These are phyloP conservation scores for Heliamphora ciliata DNA, from an alignment of 179 eudicot genomes.

Conservation along the genomic window DNA sequence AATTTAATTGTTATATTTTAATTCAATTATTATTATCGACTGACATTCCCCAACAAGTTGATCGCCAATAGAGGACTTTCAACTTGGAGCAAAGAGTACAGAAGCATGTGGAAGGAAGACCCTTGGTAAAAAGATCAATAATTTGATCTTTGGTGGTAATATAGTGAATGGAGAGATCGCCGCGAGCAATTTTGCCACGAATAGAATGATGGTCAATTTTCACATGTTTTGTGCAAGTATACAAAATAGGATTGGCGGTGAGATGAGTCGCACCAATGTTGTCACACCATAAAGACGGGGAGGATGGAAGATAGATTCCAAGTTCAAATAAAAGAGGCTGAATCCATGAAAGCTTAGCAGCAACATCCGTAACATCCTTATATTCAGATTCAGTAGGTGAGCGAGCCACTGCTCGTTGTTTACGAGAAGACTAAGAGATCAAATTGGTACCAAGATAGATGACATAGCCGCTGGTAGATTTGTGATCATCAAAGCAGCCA, in stretches of 20 bases:
- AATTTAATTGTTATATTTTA: no score
- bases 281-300: constrained; percentile 8
- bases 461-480: background rate
- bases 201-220: background rate
- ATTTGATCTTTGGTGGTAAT: background rate
- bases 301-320: background rate
- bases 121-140: constrained; percentile 7
- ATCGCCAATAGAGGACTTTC: no score
- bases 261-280: constrained; percentile 8
- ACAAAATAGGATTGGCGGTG: background rate
- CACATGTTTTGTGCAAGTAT: constrained; percentile 7
- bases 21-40: no score
- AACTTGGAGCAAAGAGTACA: background rate
- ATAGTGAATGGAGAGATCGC: background rate
- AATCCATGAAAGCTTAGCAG: background rate
- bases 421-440: background rate
- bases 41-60: no score
- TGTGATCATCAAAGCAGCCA: background rate
- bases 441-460: constrained; percentile 8
- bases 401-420: background rate
- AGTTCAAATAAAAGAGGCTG: background rate
- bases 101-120: background rate
- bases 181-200: background rate
- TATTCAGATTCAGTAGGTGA: constrained; percentile 10
- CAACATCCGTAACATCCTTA: background rate